Percentiles rank a stretch among this genome's conserved stretches.
phyloP scores from a whole-genome alignment of 495 filamentous ascomycete species.

The Daldinia concentrica region DNA sequence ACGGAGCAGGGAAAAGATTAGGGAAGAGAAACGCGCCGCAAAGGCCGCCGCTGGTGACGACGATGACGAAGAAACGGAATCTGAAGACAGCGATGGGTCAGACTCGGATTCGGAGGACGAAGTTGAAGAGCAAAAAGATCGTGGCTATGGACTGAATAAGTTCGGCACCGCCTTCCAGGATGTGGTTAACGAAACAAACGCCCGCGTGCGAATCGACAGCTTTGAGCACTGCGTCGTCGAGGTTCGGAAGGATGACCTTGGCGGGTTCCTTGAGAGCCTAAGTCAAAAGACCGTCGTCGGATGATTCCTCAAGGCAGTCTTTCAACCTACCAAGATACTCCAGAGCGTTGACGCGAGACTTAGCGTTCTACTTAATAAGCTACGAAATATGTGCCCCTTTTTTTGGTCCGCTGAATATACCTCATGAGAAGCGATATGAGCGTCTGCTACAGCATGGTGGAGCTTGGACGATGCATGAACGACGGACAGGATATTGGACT shows the following conservation, averaged over 20 bases:
- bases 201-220: slow-evolving; percentile 89
- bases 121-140: slow-evolving; percentile 61
- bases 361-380: slow-evolving; percentile 6
- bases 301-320: slow-evolving; percentile 49
- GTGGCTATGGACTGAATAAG: slow-evolving; percentile 78
- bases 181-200: slow-evolving; percentile 89
- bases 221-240: slow-evolving; percentile 98
- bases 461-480: slow-evolving; percentile 34
- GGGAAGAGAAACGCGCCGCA: slow-evolving; percentile 66
- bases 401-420: slow-evolving; percentile 7
- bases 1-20: slow-evolving; percentile 68
- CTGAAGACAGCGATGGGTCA: slow-evolving; percentile 63
- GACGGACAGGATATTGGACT: slow-evolving; percentile 15
- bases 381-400: slow-evolving; percentile 6
- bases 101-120: slow-evolving; percentile 72
- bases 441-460: slow-evolving; percentile 13
- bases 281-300: slow-evolving; percentile 93
- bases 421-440: slow-evolving; percentile 23
- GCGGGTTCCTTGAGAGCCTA: slow-evolving; percentile 88
- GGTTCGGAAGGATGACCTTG: slow-evolving; percentile 93
- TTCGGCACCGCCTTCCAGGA: slow-evolving; percentile 97
- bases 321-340: neutral
- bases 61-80: slow-evolving; percentile 68
- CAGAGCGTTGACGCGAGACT: neutral
- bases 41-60: slow-evolving; percentile 58